Percentiles rank a stretch among this genome's conserved stretches.
Conservation (phyloP, 78 protist genomes). For the Chrysochromulina parva region DNA sequence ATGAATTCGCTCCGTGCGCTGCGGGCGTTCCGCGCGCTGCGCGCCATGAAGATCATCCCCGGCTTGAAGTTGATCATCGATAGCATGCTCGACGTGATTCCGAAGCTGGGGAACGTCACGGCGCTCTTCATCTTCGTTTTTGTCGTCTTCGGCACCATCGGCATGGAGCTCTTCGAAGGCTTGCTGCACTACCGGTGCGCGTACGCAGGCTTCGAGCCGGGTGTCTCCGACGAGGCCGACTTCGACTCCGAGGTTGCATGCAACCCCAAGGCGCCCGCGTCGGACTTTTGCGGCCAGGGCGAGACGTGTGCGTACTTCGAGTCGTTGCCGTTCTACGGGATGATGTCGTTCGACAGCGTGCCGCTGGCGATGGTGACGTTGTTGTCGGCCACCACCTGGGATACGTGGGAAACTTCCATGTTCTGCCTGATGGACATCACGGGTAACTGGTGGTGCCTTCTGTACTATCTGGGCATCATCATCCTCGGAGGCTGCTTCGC, state of each 20-base stretch:
- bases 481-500: slow-evolving; percentile 29
- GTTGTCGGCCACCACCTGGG: slow-evolving; percentile 17
- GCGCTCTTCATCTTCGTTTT: slow-evolving; percentile 32
- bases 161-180: slow-evolving; percentile 45
- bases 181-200: not conserved
- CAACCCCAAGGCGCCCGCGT: no score
- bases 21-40: slow-evolving; percentile 70
- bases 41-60: slow-evolving; percentile 31
- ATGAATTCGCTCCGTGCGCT: not conserved
- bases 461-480: slow-evolving; percentile 6
- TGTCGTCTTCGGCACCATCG: slow-evolving; percentile 43
- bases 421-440: slow-evolving; percentile 25
- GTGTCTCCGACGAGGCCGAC: no score
- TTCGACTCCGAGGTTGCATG: no score
- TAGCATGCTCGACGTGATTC: slow-evolving; percentile 3
- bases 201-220: not conserved
- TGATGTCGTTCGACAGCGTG: slow-evolving; percentile 35
- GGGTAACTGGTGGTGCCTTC: no score
- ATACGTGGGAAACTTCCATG: slow-evolving; percentile 48
- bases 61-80: slow-evolving; percentile 27
- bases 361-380: not conserved
- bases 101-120: slow-evolving; percentile 46
- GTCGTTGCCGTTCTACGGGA: no score
- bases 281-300: no score
- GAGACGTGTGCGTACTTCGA: no score